phyloP scores from a whole-genome alignment of 768 basidiomycete species.

The Suillus americanus region DNA sequence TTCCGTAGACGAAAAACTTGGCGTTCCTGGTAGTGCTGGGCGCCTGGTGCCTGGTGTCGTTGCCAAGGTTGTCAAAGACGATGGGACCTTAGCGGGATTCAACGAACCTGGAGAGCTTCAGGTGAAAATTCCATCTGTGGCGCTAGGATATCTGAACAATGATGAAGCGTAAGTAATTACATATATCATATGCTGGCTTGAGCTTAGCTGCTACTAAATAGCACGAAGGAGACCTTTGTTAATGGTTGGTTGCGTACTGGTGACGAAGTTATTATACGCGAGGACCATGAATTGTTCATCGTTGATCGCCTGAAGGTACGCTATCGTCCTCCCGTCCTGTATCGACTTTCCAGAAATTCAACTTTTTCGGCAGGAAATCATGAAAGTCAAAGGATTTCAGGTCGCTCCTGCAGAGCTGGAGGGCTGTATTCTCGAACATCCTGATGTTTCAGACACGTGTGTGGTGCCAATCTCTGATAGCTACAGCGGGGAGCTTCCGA shows the following conservation, averaged over 20 bases:
- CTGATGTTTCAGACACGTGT: constrained; percentile 59
- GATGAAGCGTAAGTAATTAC: constrained; percentile 52
- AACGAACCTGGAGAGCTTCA: constrained; percentile 63
- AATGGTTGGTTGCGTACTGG: constrained; percentile 77
- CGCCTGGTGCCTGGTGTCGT: constrained; percentile 52
- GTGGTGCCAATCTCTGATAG: constrained; percentile 69
- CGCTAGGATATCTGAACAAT: constrained; percentile 52
- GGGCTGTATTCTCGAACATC: constrained; percentile 59
- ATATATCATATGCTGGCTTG: background rate
- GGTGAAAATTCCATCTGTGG: constrained; percentile 42
- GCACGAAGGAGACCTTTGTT: constrained; percentile 67
- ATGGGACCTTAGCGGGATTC: constrained; percentile 54
- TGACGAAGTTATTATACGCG: constrained; percentile 57
- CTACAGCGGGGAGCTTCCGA: constrained; percentile 68
- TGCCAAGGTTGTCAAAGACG: constrained; percentile 54
- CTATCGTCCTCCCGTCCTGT: background rate
- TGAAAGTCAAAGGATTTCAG: constrained; percentile 73
- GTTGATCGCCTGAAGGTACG: constrained; percentile 62
- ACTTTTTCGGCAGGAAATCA: constrained; percentile 47
- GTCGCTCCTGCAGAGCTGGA: constrained; percentile 76
- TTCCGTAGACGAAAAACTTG: constrained; percentile 45
- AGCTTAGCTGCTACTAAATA: constrained; percentile 23
- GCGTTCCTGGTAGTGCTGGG: constrained; percentile 52
- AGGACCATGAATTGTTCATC: constrained; percentile 57
- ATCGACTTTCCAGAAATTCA: background rate